Base-by-base conservation (phyloP, 768 basidiomycete species). In the Serendipita indica region DNA sequence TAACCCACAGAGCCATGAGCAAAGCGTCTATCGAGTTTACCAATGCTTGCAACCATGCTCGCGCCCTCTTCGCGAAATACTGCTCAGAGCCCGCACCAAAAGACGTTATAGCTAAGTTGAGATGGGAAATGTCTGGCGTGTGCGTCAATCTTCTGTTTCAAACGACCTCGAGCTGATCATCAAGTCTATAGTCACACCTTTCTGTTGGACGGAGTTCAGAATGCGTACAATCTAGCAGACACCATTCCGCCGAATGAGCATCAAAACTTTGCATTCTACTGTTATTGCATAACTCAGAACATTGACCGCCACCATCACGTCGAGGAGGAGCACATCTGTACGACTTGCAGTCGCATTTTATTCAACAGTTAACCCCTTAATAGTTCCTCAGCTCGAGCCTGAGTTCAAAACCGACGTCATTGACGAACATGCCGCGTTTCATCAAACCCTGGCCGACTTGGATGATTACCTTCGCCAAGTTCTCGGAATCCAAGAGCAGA, bases 51-150 rank as follows among this genome's bases (percentile, higher is more conserved):
- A 54, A 54, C 49, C 22, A 54, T 7, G 7, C 25, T 30, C 49
- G 49, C 32, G 2, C 49, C 32, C 25, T 54, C 7, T 54, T 54
- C 32, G 49, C 49, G 32, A 54, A 54, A 18, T 54, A 54, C 49
- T 54, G 25, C 49, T 54, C 49, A 30, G 49, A 54, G 32, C 49
- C 49, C 3, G n/a, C n/a, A 28, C 49, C 49, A 18, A 54, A 54
- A 10, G 49, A 54, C 32, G 22, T 28, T 12, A 25, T 22, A 25
- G 49, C 49, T 7, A 27, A 33, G 10, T 3, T 54, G 32, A 4
- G 49, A 27, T 54, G 49, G 49, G 32, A 33, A 27, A 54, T 54
- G 49, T 20, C 49, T n/a, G 49, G 49, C 12, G 32, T 18, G 49
- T 54, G 49, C n/a, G 49, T 54, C 45, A 1, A 39, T 13, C 18